These are phyloP conservation scores for Rhododendron griersonianum DNA, from an alignment of 148 eudicot species.

Conservation along the genomic window DNA sequence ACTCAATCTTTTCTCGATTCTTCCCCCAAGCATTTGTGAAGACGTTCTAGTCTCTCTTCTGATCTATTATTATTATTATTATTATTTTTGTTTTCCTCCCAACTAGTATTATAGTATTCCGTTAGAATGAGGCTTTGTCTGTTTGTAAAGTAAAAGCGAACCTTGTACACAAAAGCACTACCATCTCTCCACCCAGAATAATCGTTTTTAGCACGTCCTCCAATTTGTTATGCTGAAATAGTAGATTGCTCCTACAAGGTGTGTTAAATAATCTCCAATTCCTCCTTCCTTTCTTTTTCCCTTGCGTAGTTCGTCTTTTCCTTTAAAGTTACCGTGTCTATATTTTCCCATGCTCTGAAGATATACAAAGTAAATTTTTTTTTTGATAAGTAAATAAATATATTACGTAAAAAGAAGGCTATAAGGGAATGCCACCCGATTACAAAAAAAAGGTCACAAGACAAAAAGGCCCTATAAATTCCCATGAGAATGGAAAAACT, in stretches of 20 bases:
- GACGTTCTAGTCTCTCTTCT: constrained; percentile 14
- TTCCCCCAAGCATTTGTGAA: constrained; percentile 43
- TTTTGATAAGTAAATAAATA: too few species aligned
- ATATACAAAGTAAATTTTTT: too few species aligned
- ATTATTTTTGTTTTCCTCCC: background rate
- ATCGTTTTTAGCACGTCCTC: background rate
- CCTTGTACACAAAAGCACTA: background rate
- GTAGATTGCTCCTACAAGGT: background rate
- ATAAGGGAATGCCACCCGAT: too few species aligned
- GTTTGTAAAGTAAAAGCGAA: background rate
- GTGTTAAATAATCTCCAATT: background rate
- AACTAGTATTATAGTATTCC: background rate
- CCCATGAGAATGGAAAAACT: too few species aligned
- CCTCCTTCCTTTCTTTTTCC: background rate
- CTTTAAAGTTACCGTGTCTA: background rate
- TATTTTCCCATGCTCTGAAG: background rate
- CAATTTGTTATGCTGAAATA: background rate
- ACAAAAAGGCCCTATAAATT: too few species aligned
- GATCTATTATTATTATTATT: background rate
- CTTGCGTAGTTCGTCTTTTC: background rate
- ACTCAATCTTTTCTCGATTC: constrained; percentile 32
- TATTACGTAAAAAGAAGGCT: too few species aligned
- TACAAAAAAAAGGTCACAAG: too few species aligned
- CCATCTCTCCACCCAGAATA: background rate
- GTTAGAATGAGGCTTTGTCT: background rate